These are phyloP conservation scores for Anthostomella pinea DNA, from an alignment of 2,329 filamentous ascomycete species.

Conservation along the genomic window DNA sequence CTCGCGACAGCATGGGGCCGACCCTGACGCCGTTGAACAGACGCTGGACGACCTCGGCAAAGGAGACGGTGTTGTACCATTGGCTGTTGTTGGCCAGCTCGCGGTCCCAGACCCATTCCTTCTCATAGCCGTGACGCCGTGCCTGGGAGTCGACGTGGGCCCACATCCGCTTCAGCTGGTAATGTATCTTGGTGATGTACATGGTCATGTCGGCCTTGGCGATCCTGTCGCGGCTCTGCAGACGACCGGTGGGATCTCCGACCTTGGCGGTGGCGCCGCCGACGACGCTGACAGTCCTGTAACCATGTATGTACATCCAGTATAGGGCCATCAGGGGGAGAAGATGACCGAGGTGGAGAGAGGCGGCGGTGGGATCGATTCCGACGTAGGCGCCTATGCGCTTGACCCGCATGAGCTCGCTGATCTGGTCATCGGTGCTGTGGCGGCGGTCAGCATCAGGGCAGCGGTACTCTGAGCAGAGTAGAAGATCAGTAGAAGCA, in stretches of 20 bases:
- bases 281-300: conserved; percentile 63
- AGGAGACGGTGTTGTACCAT: conserved; percentile 72
- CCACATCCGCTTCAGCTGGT: conserved; percentile 72
- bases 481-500: conserved; percentile 4
- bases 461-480: no score
- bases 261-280: conserved; percentile 75
- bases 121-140: conserved; percentile 60
- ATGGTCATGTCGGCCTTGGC: conserved; percentile 50
- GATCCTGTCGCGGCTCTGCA: conserved; percentile 57
- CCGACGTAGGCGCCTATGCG: conserved; percentile 75
- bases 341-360: conserved; percentile 77
- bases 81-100: conserved; percentile 75
- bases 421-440: conserved; percentile 44
- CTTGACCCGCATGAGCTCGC: conserved; percentile 61
- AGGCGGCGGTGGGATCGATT: conserved; percentile 77
- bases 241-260: conserved; percentile 73
- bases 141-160: conserved; percentile 66
- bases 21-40: conserved; percentile 73
- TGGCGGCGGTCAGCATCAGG: not conserved
- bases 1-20: conserved; percentile 82
- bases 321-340: conserved; percentile 80
- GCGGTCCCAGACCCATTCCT: conserved; percentile 63
- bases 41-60: conserved; percentile 72
- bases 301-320: conserved; percentile 78
- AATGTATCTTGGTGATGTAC: conserved; percentile 67